Evolutionary conservation across 306 rosid species (phyloP).

Genomic region (Purshia tridentata): DNA sequence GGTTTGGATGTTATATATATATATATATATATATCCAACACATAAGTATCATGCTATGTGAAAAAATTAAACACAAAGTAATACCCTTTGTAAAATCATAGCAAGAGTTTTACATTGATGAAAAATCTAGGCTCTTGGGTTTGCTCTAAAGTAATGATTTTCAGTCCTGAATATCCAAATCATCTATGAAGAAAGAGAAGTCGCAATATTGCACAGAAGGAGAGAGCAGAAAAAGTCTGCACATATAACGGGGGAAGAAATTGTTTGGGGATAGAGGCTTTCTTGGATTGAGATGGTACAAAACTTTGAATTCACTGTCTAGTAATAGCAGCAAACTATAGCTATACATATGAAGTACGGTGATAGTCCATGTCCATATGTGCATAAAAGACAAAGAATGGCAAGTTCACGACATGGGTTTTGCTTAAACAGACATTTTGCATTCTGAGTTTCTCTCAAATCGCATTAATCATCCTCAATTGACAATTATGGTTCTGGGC

Average conservation of each 20-base stretch:
- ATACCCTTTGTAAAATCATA: not conserved
- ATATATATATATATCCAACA: not conserved
- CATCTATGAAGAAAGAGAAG: not conserved
- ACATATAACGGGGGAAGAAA: not conserved
- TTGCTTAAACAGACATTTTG: not conserved
- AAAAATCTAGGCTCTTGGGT: not conserved
- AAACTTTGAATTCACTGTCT: not conserved
- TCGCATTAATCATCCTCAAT: not conserved
- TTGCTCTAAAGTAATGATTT: not conserved
- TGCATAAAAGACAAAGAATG: not conserved
- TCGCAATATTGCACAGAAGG: not conserved
- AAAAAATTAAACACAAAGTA: not conserved
- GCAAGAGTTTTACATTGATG: not conserved
- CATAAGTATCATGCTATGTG: not conserved
- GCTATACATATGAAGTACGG: not conserved
- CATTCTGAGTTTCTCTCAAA: not conserved
- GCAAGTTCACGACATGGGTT: not conserved
- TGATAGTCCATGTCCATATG: not conserved
- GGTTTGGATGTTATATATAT: no score
- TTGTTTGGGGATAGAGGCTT: not conserved
- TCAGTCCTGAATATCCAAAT: not conserved
- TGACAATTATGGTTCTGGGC: slow-evolving; percentile 7
- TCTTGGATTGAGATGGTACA: not conserved
- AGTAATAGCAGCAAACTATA: not conserved
- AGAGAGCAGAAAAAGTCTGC: not conserved